phyloP scores from a whole-genome alignment of 441 rosid genomes.

The Theobroma grandiflorum region DNA sequence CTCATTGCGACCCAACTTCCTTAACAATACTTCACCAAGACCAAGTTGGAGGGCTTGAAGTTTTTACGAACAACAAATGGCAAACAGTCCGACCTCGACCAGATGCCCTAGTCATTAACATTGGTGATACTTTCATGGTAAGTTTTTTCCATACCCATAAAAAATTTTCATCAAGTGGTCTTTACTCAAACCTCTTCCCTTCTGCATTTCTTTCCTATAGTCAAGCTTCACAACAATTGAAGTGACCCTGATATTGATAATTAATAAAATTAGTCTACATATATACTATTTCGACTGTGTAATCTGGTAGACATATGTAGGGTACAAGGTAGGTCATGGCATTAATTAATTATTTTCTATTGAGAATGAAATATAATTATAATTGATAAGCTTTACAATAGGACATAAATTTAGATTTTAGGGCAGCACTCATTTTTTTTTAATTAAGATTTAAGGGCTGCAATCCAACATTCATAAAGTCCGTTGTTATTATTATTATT shows the following conservation, averaged over 20 bases:
- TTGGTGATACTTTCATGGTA: constrained; percentile 88
- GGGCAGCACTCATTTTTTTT: too few species aligned
- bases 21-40: constrained; percentile 85
- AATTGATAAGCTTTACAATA: too few species aligned
- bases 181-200: background rate
- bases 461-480: too few species aligned
- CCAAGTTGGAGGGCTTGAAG: constrained; percentile 74
- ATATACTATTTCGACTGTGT: background rate
- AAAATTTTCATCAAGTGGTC: background rate
- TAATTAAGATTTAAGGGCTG: too few species aligned
- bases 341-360: background rate
- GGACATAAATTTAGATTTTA: too few species aligned
- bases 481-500: too few species aligned
- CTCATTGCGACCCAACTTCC: constrained; percentile 81
- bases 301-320: background rate
- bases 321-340: background rate
- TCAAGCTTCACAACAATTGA: background rate
- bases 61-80: constrained; percentile 62
- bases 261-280: background rate
- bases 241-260: background rate
- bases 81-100: constrained; percentile 56
- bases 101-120: constrained; percentile 69
- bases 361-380: too few species aligned
- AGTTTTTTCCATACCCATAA: background rate
- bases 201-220: background rate